Evolutionary conservation across 257 asterid genomes (phyloP), one percentile per base, ranked within the genome.

Genomic region (Echium plantagineum): DNA sequence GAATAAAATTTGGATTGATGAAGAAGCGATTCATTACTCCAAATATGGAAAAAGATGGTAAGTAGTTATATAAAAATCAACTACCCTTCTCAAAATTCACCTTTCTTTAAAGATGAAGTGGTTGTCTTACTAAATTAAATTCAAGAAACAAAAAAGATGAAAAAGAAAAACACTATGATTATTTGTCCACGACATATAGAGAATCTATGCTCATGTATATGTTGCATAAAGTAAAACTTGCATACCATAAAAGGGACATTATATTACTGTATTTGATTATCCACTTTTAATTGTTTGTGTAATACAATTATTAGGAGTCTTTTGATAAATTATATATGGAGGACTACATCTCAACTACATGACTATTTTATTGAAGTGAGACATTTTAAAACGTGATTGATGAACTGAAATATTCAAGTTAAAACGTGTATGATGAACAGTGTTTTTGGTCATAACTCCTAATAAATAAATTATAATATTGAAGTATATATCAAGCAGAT

Each of bases 191-290:
- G 10, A 12, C 49, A 15, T 55, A 1, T 24, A 24, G 1, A 0
- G 31, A 55, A 10, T 20, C 32, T 1, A 12, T 15, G 32, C 59
- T 24, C 30, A 20, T 55, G 2, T 55, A 21, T 53, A 10, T n/a
- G 57, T n/a, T 53, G 32, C 38, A 28, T 24, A 56, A 21, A 56
- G 60, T 24, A 13, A 22, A 56, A 56, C 60, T 56, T n/a, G 8
- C 32, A 30, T 52, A 16, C 56, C 19, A 52, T 20, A 52, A 52
- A 52, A 15, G 1, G 56, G 15, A 52, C 2, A 52, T 20, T 52
- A 52, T 16, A 52, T n/a, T n/a, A n/a, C n/a, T n/a, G n/a, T 16
- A 10, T 6, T 24, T 1, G 3, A 24, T 24, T 3, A 24, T 3
- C 26, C 26, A 24, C 26, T 24, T 24, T 24, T 24, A n/a, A n/a